Evolutionary conservation across 805 yeast genomes (phyloP), one percentile per base, ranked within the genome.

Genomic region (Candida gorgasii): DNA sequence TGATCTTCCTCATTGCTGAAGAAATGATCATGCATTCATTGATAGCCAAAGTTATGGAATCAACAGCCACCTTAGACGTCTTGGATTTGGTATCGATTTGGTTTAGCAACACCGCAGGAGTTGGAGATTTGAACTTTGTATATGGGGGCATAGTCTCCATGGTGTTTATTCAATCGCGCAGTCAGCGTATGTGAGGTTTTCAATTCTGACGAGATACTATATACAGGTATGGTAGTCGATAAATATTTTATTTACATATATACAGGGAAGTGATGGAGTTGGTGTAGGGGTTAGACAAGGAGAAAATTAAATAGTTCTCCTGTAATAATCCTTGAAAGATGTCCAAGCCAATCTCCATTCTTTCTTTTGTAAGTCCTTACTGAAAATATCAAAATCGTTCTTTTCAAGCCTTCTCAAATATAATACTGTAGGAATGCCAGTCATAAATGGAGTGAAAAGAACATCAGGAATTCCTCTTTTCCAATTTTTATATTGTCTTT

Each of bases 1-100:
- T 55, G 56, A 61, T 59, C 58, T 89, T 89, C 42, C 97, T 75
- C 95, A 93, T 89, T 16, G 93, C 89, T 14, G 95, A 83, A 14
- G 92, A 80, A 40, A 93, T 78, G 44, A 83, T 75, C 56, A 88
- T 85, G 61, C 97, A 89, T 67, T 93, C 98, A 58, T 86, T 86
- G 47, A 89, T 82, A 50, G 89, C 85, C 52, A 92, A 79, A 1
- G 95, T 85, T 43, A 84, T 76, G 11, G 95, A 86, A 61, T 87
- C 90, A 39, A 86, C 73, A 6, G 92, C 63, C 40, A 26, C 43
- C 19, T 22, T 19, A 17, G 28, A 18, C 8, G 18, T 15, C 16
- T 15, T 24, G 27, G 13, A 22, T 27, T 23, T 22, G 4, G 13
- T 22, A 3, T 27, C 33, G 23, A 14, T 28, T 24, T 35, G 35